These are phyloP conservation scores for Solanum hybrid DNA, from an alignment of 305 asterid species.

Conservation along the genomic window DNA sequence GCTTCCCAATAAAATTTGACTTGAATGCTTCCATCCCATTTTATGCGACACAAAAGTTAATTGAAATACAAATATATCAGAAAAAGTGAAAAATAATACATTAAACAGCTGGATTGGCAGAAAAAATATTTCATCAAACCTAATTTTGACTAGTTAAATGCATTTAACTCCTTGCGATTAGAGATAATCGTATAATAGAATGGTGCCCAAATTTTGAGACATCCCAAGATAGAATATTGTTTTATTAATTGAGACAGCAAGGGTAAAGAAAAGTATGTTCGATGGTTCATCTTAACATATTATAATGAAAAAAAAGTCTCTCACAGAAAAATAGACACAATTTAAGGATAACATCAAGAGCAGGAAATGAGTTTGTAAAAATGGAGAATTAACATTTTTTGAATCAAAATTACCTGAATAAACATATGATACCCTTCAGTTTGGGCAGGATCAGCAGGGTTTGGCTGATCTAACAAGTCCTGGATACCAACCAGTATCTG, in stretches of 20 bases:
- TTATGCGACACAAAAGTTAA: not conserved
- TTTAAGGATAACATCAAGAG: not conserved
- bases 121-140: not conserved
- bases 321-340: not conserved
- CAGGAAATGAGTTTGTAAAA: not conserved
- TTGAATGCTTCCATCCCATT: not conserved
- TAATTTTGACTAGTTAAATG: not conserved
- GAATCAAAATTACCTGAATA: conserved; percentile 7
- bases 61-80: not conserved
- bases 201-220: not conserved
- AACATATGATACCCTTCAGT: conserved; percentile 16
- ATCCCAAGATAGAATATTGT: not conserved
- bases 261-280: not conserved
- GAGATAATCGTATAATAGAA: not conserved
- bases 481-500: conserved; percentile 18
- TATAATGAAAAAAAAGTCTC: not conserved
- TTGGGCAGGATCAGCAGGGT: conserved; percentile 18
- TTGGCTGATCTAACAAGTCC: conserved; percentile 18
- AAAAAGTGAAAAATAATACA: not conserved
- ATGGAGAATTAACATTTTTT: not conserved
- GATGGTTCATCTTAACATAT: not conserved
- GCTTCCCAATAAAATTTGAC: not conserved
- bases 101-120: not conserved
- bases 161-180: not conserved
- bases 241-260: not conserved